Percentiles rank a stretch among this genome's conserved stretches.
Conservation (phyloP, 2,329 filamentous ascomycete genomes). For the Calonectria pseudoturangicola region DNA sequence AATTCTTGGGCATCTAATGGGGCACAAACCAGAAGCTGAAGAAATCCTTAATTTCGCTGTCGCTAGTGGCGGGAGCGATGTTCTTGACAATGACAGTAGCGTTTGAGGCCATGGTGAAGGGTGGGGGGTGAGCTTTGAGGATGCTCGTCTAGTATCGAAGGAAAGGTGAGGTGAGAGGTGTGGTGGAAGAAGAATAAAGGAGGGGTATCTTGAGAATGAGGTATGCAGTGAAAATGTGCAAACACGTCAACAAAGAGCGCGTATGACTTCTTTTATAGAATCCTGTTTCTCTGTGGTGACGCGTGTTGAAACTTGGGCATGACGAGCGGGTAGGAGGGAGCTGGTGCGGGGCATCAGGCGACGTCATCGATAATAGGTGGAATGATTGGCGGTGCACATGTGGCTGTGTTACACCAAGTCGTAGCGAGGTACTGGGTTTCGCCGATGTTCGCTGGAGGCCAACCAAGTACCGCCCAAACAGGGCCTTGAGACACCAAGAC, state of each 20-base stretch:
- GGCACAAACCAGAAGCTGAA: constrained; percentile 91
- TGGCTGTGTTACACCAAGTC: constrained; percentile 44
- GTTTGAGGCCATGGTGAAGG: constrained; percentile 71
- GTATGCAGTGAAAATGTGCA: constrained; percentile 11
- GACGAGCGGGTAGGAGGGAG: constrained; percentile 44
- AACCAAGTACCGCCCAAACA: constrained; percentile 42
- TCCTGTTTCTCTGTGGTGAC: constrained; percentile 30
- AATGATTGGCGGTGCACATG: constrained; percentile 50
- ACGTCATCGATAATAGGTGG: constrained; percentile 55
- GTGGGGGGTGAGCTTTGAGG: constrained; percentile 21
- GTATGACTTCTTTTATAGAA: constrained; percentile 34
- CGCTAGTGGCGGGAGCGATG: constrained; percentile 86
- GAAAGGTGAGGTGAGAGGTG: constrained; percentile 21
- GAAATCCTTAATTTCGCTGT: constrained; percentile 96
- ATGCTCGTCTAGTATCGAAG: constrained; percentile 10
- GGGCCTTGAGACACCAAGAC: not conserved
- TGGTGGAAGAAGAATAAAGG: not conserved
- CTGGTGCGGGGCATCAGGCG: constrained; percentile 54
- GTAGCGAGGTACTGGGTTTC: constrained; percentile 39
- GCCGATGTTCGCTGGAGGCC: accelerated
- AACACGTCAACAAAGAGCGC: constrained; percentile 4
- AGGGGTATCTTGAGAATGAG: constrained; percentile 21
- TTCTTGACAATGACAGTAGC: constrained; percentile 90
- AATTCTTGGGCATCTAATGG: not conserved
- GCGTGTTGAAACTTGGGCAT: constrained; percentile 33